Evolutionary conservation across 1,284 basidiomycete species (phyloP).

Genomic region (Ceratobasidium sp.): DNA sequence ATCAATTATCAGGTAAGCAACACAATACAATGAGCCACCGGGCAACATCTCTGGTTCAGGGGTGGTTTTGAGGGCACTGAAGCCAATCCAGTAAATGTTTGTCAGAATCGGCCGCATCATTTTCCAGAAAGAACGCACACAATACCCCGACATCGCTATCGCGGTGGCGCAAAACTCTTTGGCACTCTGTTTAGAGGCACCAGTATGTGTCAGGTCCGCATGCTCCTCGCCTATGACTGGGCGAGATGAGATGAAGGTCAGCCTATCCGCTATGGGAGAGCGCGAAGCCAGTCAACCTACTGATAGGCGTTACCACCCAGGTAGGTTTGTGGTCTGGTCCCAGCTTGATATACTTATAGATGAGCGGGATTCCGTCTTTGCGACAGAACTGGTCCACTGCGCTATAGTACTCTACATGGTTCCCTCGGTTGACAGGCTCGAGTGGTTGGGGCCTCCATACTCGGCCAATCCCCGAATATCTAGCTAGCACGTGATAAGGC

Average conservation of each 20-base stretch:
- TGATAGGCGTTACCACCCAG: conserved; percentile 19
- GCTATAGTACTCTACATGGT: background rate
- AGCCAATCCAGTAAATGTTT: background rate
- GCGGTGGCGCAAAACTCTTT: background rate
- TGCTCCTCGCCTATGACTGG: conserved; percentile 27
- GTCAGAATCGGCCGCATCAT: background rate
- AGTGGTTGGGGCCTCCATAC: background rate
- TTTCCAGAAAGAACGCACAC: background rate
- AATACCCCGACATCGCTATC: conserved; percentile 9
- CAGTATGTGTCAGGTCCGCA: background rate
- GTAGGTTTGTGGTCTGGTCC: conserved; percentile 6
- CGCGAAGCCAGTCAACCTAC: background rate
- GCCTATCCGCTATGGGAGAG: background rate
- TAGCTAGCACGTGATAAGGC: too few species aligned
- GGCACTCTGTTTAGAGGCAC: background rate
- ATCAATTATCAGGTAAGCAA: too few species aligned
- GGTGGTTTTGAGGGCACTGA: background rate
- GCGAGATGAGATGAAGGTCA: background rate
- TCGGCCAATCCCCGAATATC: too few species aligned
- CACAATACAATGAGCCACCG: too few species aligned
- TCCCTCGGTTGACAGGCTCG: background rate
- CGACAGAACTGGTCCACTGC: background rate
- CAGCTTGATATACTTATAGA: background rate
- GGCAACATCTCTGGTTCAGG: too few species aligned
- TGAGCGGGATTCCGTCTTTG: background rate